Base-by-base conservation (phyloP, 192 early-diverging fungal species). In the Diversispora epigaea region DNA sequence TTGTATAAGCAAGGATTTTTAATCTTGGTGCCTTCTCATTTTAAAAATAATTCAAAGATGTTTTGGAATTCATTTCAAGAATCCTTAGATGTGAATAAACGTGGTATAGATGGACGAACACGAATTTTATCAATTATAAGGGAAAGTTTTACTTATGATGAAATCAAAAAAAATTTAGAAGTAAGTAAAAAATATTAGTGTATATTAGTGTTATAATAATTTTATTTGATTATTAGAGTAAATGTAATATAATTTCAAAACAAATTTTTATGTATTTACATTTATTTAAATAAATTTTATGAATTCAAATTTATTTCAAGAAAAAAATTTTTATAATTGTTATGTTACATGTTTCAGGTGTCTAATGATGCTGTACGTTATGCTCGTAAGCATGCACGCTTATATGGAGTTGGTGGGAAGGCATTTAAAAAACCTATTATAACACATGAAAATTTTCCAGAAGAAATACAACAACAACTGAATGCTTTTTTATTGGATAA, bases 381-480 rank as follows among this genome's bases (percentile, higher is more conserved):
- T 32, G 25, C 2, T 32, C 25, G 2, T 32, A 11, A 54, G 12
- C n/a, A 54, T 54, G 12, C 50, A 17, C 50, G 12, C 0, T 2
- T 54, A 17, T 17, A 52, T 52, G 50, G 50, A 15, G 12, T 17
- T 15, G 50, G 10, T 10, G 50, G 50, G 0, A 52, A 15, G 12
- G 12, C 11, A 52, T 52, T 52, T 3, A 4, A 52, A 52, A 52
- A 52, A 4, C 50, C 50, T 52, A 52, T 15, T 0, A 52, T 52
- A 15, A 52, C 12, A 4, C 50, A 8, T 15, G 50, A 52, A 52
- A 60, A 61, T 25, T 61, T 61, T 11, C 9, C 2, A 32, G 22
- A 8, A 32, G 62, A n/a, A 64, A 41, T 43, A 64, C 14, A 64
- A 64, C 14, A 64, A 43, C 62, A 65, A 43, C 6, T 65, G 7